Base-by-base conservation (phyloP, 345 rosid species). In the Brassica nigra region DNA sequence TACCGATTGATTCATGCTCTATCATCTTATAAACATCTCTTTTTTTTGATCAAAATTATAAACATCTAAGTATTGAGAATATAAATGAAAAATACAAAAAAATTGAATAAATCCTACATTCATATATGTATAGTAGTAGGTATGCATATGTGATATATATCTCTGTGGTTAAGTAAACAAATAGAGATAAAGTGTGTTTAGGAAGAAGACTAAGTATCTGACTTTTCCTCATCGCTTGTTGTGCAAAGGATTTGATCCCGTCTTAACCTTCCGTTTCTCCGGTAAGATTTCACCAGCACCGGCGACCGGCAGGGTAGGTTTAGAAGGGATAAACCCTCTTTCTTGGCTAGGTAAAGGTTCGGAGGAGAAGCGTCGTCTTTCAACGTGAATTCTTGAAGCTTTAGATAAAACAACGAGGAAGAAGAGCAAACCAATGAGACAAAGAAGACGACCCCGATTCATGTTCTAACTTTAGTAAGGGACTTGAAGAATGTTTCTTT, bases 231-330 rank as follows among this genome's bases (percentile, higher is more conserved):
- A 62, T 74, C 82, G 58, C 54, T 39, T 80, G 68, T 80, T 80
- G 72, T 80, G 83, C 49, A 80, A 63, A 37, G 83, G 83, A 20
- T 80, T 80, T 20, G 83, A 75, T 63, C 83, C 83, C 1, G 83
- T 80, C 54, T 75, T 80, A 5, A 80, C 83, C 79, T 80, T 80
- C 52, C 83, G 49, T 75, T 80, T 80, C 71, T 75, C 83, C 49
- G 83, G 71, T 18, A 63, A 9, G 37, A 75, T 62, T 14, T 62
- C 79, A 6, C 67, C 79, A 67, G 71, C 71, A 37, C n/a, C 67
- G 29, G n/a, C 20, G n/a, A 69, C 76, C 15, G 76, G 71, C 5
- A 4, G 2, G 1, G 78, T 68, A 1, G 14, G 33, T 14, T 37
- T 66, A 49, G 71, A 68, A 74, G 83, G 83, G 12, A 62, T 31